A percentile compares a stretch with the other conserved stretches of the same genome.
Conservation (phyloP, 2,329 filamentous ascomycete species). For the Fusarium humuli region DNA sequence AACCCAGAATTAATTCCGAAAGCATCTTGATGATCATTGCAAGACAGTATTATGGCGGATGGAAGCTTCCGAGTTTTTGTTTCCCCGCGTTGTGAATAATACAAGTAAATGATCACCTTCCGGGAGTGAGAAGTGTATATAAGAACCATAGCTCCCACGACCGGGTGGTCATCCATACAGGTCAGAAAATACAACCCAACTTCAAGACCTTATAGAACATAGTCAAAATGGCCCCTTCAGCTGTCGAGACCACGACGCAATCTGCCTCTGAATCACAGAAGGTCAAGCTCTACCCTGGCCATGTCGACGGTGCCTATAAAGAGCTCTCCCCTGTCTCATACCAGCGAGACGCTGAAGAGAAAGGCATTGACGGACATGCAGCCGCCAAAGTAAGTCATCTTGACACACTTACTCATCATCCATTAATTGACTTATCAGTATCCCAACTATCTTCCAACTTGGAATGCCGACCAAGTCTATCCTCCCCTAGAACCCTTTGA, state of each 20-base stretch:
- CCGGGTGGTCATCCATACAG: not conserved
- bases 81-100: slow-evolving; percentile 22
- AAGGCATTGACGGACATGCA: slow-evolving; percentile 36
- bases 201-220: not conserved
- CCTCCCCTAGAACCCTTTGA: slow-evolving; percentile 75
- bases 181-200: not conserved
- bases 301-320: slow-evolving; percentile 44
- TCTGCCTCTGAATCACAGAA: slow-evolving; percentile 24
- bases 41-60: slow-evolving; percentile 19
- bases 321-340: slow-evolving; percentile 39
- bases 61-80: not conserved
- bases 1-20: slow-evolving; percentile 4
- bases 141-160: slow-evolving; percentile 9
- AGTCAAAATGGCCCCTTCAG: slow-evolving; percentile 43
- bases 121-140: slow-evolving; percentile 25
- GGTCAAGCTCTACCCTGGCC: slow-evolving; percentile 46
- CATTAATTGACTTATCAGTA: slow-evolving; percentile 58
- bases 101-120: not conserved
- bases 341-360: slow-evolving; percentile 37
- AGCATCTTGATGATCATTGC: not conserved
- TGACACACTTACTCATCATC: fast-evolving
- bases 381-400: slow-evolving; percentile 37
- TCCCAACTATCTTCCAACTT: slow-evolving; percentile 78
- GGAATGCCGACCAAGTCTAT: slow-evolving; percentile 73
- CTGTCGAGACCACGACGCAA: slow-evolving; percentile 35